Base-by-base conservation (phyloP, 192 early-diverging fungal species). In the Endogone sp. region DNA sequence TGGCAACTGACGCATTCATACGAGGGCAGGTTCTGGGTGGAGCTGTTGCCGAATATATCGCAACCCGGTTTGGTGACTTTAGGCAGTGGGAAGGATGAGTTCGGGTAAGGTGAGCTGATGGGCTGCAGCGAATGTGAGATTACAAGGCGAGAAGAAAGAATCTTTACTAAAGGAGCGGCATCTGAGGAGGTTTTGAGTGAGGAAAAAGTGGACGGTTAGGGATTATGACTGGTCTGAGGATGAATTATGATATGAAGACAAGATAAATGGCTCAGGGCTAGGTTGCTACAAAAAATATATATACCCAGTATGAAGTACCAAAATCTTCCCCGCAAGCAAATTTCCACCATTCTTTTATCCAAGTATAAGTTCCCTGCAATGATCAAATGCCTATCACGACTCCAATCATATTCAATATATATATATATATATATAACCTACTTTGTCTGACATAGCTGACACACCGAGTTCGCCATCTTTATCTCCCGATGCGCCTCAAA, bases 1-100 rank as follows among this genome's bases (percentile, higher is more conserved):
- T 89, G 81, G 81, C 95, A 96, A 75, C 87, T 90, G 29, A 88
- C 85, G 72, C 95, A 96, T 56, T 94, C 86, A 66, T 88, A 92
- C 55, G 84, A 82, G 28, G 90, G 89, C n/a, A 78, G 63, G 29
- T 81, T 77, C 10, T 72, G 69, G 28, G 79, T 83, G 20, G 75
- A 86, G 57, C 64, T 82, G 65, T 88, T 89, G 23, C 89, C 88
- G 73, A 88, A 91, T 24, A 92, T 86, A 63, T 92, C 90, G n/a
- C 65, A 61, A 6, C 81, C 81, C 16, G 83, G 73, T 23, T 84
- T 81, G 6, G 77, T 62, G 22, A 75, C 85, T 80, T 44, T 31
- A 37, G 29, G 72, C 31, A 76, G 61, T 21, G 4, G 44, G 65
- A 31, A 23, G 57, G 31, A 63, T 55, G 23, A 30, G 28, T 30